Evolutionary conservation across 2,329 filamentous ascomycete species (phyloP).

Genomic region (Colletotrichum tropicicola): DNA sequence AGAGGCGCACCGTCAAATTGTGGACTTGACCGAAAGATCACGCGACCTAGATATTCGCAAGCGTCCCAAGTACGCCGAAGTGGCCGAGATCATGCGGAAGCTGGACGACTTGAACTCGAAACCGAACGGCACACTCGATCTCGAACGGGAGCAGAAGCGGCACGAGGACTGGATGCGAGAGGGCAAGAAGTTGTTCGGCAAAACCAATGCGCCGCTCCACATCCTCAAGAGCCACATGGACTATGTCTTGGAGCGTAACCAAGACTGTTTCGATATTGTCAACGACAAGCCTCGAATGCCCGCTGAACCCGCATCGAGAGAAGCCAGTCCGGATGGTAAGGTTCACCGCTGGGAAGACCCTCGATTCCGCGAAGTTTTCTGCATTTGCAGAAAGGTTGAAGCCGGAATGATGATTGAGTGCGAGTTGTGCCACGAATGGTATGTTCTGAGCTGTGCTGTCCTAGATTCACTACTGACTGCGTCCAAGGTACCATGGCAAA

Average conservation of each 20-base stretch:
- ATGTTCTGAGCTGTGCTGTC: slow-evolving; percentile 42
- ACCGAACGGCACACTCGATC: slow-evolving; percentile 86
- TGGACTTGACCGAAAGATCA: slow-evolving; percentile 81
- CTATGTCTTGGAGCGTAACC: slow-evolving; percentile 88
- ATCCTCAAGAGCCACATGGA: slow-evolving; percentile 96
- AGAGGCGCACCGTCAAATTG: slow-evolving; percentile 89
- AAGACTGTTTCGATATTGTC: slow-evolving; percentile 88
- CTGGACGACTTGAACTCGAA: slow-evolving; percentile 92
- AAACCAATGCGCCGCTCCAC: slow-evolving; percentile 95
- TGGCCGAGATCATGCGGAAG: slow-evolving; percentile 88
- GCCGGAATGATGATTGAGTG: slow-evolving; percentile 99
- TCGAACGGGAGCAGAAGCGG: slow-evolving; percentile 92
- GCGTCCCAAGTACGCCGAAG: slow-evolving; percentile 87
- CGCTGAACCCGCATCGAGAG: slow-evolving; percentile 89
- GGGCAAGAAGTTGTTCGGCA: slow-evolving; percentile 97
- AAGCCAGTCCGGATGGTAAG: slow-evolving; percentile 69
- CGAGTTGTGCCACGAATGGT: slow-evolving; percentile 98
- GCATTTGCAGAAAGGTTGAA: slow-evolving; percentile 92
- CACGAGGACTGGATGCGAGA: slow-evolving; percentile 99
- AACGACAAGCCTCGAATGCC: slow-evolving; percentile 87
- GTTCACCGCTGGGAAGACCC: slow-evolving; percentile 67
- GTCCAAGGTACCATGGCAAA: slow-evolving; percentile 89
- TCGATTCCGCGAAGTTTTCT: slow-evolving; percentile 84
- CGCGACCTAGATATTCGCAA: slow-evolving; percentile 79
- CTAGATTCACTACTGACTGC: neutral